Evolutionary conservation across 148 eudicot species (phyloP).

Genomic region (Rhododendron kiyosumense): DNA sequence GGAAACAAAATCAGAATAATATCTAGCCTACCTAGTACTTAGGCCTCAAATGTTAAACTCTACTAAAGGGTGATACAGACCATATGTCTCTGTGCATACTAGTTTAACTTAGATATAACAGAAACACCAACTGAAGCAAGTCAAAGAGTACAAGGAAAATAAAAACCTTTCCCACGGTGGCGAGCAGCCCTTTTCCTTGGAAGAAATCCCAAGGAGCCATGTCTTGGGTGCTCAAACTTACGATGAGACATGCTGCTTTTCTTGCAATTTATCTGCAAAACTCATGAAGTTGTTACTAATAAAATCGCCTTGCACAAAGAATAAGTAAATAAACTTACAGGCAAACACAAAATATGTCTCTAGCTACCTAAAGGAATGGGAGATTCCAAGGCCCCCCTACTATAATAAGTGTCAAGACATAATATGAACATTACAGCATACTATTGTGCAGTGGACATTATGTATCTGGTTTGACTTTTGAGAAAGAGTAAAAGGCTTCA

Average conservation of each 20-base stretch:
- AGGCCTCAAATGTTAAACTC: neutral
- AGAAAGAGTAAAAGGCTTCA: neutral
- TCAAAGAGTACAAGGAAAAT: neutral
- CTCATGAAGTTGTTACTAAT: neutral
- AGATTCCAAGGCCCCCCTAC: neutral
- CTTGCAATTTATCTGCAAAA: constrained; percentile 21
- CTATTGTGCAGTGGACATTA: neutral
- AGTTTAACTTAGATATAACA: neutral
- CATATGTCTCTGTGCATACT: neutral
- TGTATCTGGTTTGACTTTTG: neutral
- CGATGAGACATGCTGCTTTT: constrained; percentile 35
- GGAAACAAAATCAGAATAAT: neutral
- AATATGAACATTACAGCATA: neutral
- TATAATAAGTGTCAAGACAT: neutral
- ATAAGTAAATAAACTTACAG: neutral
- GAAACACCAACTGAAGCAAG: neutral
- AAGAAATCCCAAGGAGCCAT: constrained; percentile 43
- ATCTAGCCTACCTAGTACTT: neutral
- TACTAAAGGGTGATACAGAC: neutral
- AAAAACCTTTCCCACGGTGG: constrained; percentile 41
- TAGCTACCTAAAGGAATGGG: neutral
- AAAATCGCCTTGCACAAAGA: neutral
- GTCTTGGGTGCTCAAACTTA: constrained; percentile 47
- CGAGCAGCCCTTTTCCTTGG: constrained; percentile 49
- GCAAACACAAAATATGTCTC: neutral